phyloP scores from a whole-genome alignment of 2,329 filamentous ascomycete species.

The Sporothrix euskadiensis region DNA sequence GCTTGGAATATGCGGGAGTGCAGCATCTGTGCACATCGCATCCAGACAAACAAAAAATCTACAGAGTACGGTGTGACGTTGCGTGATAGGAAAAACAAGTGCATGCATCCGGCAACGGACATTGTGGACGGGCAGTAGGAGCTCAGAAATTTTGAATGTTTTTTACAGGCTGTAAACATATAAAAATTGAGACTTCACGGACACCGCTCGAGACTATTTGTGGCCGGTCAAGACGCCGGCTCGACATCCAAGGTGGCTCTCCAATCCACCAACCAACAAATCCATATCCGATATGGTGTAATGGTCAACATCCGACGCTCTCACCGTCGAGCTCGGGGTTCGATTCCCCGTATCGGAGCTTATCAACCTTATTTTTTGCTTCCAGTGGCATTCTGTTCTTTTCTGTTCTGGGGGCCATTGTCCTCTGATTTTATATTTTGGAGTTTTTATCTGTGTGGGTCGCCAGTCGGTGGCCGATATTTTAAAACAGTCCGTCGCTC shows the following conservation, averaged over 20 bases:
- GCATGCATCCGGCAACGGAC: background rate
- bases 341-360: slow-evolving; percentile 33
- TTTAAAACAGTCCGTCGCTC: background rate
- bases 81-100: background rate
- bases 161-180: too few relatives aligned
- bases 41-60: background rate
- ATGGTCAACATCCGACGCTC: slow-evolving; percentile 34
- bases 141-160: background rate
- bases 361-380: slow-evolving; percentile 14
- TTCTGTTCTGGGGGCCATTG: background rate
- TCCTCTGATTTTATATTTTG: background rate
- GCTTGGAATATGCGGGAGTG: slow-evolving; percentile 4
- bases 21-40: slow-evolving; percentile 11
- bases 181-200: background rate
- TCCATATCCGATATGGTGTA: slow-evolving; percentile 33
- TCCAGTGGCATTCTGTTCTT: too few relatives aligned
- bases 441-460: background rate
- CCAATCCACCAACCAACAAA: slow-evolving; percentile 3
- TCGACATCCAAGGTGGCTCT: background rate
- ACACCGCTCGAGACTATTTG: background rate
- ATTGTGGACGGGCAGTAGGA: background rate
- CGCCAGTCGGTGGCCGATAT: background rate
- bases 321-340: slow-evolving; percentile 33
- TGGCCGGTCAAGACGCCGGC: background rate
- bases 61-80: background rate